These are phyloP conservation scores for Fraxinus americana DNA, from an alignment of 257 asterid species.

Conservation along the genomic window DNA sequence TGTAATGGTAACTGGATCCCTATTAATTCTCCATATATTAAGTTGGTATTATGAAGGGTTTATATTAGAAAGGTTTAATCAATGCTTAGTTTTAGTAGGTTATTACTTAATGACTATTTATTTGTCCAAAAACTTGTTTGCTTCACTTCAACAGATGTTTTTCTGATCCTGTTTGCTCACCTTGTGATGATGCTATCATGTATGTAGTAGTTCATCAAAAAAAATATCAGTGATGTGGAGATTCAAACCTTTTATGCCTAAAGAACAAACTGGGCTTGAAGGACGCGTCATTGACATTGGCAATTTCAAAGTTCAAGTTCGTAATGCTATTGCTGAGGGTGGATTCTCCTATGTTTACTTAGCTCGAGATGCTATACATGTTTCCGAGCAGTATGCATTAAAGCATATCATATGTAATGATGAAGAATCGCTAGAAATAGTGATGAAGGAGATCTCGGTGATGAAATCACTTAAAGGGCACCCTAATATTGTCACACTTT, in stretches of 20 bases:
- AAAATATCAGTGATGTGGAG: conserved; percentile 66
- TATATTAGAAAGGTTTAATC: neutral
- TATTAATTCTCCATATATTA: neutral
- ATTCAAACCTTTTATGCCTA: conserved; percentile 79
- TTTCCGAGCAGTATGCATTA: conserved; percentile 83
- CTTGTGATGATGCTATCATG: conserved; percentile 8
- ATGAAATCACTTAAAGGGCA: conserved; percentile 91
- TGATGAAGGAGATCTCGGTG: conserved; percentile 74
- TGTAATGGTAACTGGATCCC: neutral
- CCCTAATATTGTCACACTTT: conserved; percentile 82
- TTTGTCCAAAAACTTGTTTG: neutral
- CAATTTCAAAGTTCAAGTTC: conserved; percentile 75
- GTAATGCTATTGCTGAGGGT: conserved; percentile 89
- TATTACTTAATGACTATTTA: neutral
- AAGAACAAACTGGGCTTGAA: conserved; percentile 93
- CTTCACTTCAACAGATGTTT: conserved; percentile 5
- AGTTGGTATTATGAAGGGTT: neutral
- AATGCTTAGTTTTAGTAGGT: neutral
- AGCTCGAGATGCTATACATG: conserved; percentile 79
- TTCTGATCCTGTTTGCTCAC: neutral
- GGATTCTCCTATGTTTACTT: conserved; percentile 92
- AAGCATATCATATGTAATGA: conserved; percentile 93
- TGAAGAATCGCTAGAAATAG: conserved; percentile 76
- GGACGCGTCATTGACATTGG: conserved; percentile 85
- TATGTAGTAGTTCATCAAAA: conserved; percentile 37